Conservation (phyloP, 306 rosid species). For the Casuarina glauca region DNA sequence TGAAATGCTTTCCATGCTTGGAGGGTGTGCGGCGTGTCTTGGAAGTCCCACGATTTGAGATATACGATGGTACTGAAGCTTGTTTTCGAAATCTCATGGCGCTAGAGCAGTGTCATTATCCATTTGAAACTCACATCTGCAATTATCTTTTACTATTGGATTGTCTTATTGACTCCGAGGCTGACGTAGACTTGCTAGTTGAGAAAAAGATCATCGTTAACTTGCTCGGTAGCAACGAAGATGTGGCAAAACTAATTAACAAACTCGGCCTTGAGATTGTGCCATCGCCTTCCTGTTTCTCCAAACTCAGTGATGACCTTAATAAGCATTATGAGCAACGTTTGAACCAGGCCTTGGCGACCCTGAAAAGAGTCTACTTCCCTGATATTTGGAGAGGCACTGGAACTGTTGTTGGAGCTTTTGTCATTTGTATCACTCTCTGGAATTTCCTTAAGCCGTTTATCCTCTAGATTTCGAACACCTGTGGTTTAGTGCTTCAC, state of each 20-base stretch:
- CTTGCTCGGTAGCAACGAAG: conserved; percentile 25
- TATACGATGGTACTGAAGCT: conserved; percentile 10
- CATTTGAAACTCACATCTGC: conserved; percentile 15
- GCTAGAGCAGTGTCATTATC: conserved; percentile 32
- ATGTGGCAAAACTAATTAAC: conserved; percentile 18
- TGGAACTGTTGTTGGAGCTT: conserved; percentile 28
- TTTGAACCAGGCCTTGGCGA: conserved; percentile 22
- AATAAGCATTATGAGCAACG: neutral
- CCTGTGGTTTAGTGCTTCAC: neutral
- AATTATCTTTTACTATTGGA: conserved; percentile 27
- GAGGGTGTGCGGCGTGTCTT: neutral
- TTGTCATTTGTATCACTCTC: conserved; percentile 7
- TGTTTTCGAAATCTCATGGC: conserved; percentile 29
- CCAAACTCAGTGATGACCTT: neutral
- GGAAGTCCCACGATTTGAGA: neutral
- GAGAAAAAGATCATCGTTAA: conserved; percentile 16
- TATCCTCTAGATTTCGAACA: neutral
- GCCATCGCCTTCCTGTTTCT: conserved; percentile 2
- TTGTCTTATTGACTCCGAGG: conserved; percentile 17
- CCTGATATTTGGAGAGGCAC: conserved; percentile 35
- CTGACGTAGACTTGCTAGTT: conserved; percentile 28
- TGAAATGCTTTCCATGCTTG: neutral
- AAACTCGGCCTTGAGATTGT: conserved; percentile 11
- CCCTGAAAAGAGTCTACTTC: conserved; percentile 29
- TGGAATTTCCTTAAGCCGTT: neutral